These are phyloP conservation scores for Penicillium sp. DNA, from an alignment of 2,329 filamentous ascomycete species.

Conservation along the genomic window DNA sequence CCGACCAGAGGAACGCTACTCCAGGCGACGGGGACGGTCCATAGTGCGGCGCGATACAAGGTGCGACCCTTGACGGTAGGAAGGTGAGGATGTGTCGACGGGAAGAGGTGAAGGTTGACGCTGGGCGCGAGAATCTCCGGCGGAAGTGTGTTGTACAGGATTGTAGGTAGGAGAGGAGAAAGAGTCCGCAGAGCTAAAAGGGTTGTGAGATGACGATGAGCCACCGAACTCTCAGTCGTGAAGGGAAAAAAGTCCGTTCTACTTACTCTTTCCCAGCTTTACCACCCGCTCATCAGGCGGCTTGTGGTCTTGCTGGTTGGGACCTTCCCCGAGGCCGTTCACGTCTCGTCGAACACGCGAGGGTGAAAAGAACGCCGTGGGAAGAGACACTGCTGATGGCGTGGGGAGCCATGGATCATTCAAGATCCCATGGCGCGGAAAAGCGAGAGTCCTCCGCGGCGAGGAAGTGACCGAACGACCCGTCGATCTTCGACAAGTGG, in stretches of 20 bases:
- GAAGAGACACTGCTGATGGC: constrained; percentile 10
- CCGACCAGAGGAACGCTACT: constrained; percentile 84
- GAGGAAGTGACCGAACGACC: constrained; percentile 24
- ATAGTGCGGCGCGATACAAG: constrained; percentile 85
- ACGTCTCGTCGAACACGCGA: constrained; percentile 17
- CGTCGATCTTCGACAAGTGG: constrained; percentile 1
- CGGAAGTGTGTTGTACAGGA: constrained; percentile 56
- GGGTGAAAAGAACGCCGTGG: constrained; percentile 23
- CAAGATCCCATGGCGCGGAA: constrained; percentile 32
- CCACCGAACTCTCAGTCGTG: not conserved
- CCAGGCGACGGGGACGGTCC: constrained; percentile 95
- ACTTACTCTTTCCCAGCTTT: constrained; percentile 57
- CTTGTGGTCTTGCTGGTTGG: constrained; percentile 35
- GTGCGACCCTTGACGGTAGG: constrained; percentile 87
- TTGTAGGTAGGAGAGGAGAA: constrained; percentile 57
- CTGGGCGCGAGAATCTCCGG: constrained; percentile 57
- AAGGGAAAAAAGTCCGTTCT: not conserved
- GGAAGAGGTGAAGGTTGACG: constrained; percentile 59
- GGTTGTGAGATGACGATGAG: not conserved
- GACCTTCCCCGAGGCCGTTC: constrained; percentile 18
- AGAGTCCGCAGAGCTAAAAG: constrained; percentile 51
- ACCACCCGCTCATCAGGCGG: constrained; percentile 55
- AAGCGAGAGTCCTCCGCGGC: constrained; percentile 29
- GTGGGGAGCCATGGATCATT: constrained; percentile 32
- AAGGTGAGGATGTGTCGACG: constrained; percentile 58